Conservation (phyloP, 805 yeast genomes). For the Saturnispora gosingensis region DNA sequence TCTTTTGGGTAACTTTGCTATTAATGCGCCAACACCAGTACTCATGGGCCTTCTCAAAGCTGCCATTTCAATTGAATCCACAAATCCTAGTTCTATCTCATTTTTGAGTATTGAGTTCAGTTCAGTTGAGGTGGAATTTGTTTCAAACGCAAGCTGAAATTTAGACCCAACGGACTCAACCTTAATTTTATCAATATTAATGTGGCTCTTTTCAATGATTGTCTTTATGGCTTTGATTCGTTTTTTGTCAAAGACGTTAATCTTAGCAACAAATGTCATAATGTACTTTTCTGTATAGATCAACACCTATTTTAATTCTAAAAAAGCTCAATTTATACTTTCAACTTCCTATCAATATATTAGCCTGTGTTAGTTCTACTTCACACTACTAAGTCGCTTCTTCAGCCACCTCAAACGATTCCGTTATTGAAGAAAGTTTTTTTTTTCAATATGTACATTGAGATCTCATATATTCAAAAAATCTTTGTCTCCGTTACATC, state of each 20-base stretch:
- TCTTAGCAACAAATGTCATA: background rate
- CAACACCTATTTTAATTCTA: background rate
- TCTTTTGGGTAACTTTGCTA: conserved; percentile 35
- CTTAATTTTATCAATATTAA: background rate
- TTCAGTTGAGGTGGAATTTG: background rate
- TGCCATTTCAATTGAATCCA: background rate
- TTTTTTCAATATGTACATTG: background rate
- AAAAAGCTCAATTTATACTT: background rate
- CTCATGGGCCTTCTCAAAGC: no score
- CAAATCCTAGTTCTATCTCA: background rate
- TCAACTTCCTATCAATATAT: background rate
- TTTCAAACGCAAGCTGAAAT: background rate
- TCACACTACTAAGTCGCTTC: background rate
- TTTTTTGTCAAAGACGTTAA: background rate
- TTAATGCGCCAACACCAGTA: background rate
- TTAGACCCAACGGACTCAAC: background rate
- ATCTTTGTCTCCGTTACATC: background rate
- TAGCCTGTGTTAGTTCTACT: no score
- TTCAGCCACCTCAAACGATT: background rate
- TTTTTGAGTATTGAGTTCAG: background rate
- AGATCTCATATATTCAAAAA: background rate
- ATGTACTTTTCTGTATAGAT: background rate
- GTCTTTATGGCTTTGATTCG: conserved; percentile 5
- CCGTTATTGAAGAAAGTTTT: background rate
- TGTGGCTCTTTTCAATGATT: background rate